Evolutionary conservation across 805 yeast genomes (phyloP), one percentile per base, ranked within the genome.

Genomic region (Wickerhamiella lipophila): DNA sequence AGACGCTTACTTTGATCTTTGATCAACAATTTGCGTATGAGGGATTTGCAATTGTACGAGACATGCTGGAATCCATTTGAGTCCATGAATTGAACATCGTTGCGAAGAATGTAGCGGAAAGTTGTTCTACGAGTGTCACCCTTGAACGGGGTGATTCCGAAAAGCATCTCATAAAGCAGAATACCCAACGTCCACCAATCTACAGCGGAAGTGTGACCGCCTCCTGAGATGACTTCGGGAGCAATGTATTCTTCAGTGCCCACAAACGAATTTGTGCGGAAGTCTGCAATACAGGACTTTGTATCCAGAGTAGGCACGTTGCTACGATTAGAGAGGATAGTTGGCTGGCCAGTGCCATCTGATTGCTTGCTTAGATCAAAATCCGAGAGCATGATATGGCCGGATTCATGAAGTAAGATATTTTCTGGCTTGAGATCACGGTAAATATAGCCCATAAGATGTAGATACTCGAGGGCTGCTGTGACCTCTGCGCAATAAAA

Each of bases 111-210:
- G 58, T 86, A 85, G 39, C 89, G 78, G 62, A 92, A 92, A 0
- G 99, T 92, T 56, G 80, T 80, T 59, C 87, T 87, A 39, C 97
- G 74, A 55, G 81, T 86, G 30, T 77, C 70, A 6, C 98, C 98
- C 67, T 92, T 92, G 68, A 89, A 92, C 1, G 99, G 99, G 0
- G 98, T 92, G 7, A 86, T 83, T 1, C 97, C 97, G 64, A 78
- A 88, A 19, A 92, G 68, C 98, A 92, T 92, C 62, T 92, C 99
- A 64, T 78, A 94, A 21, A 87, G 70, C 58, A 92, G 73, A 18
- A 92, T 87, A 3, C 99, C 99, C 55, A 92, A 69, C 0, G 98
- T 92, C 99, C 99, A 92, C 98, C 98, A 92, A 64, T 92, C 99
- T 15, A 92, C 98, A 0, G 97, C 96, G 6, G 89, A 81, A 0